These are phyloP conservation scores for Coccomyxa sp. DNA, from an alignment of 139 green algal genomes.

Conservation along the genomic window DNA sequence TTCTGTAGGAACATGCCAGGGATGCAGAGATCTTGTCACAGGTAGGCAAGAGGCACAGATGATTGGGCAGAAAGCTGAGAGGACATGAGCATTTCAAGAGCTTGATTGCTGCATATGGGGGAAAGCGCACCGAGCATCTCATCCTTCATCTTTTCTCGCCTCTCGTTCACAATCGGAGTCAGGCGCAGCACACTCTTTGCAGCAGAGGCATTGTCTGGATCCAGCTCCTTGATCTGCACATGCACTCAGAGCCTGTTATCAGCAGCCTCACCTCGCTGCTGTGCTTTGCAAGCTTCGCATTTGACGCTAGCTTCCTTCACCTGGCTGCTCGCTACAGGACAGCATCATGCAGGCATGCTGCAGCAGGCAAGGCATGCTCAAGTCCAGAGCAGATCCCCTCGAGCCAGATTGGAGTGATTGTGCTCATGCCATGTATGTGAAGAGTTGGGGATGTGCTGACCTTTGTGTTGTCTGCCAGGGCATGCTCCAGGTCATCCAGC, in stretches of 20 bases:
- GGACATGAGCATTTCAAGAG: not conserved
- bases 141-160: slow-evolving; percentile 92
- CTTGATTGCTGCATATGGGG: not conserved
- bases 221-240: slow-evolving; percentile 61
- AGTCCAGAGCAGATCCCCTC: too few species aligned
- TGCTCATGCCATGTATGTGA: not conserved
- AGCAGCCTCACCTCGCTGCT: not conserved
- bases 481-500: slow-evolving; percentile 79
- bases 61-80: not conserved
- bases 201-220: slow-evolving; percentile 53
- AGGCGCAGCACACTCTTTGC: slow-evolving; percentile 39
- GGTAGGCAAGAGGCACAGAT: not conserved
- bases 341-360: not conserved
- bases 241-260: not conserved
- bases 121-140: slow-evolving; percentile 59
- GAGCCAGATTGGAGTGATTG: too few species aligned
- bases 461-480: slow-evolving; percentile 65
- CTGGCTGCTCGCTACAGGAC: not conserved
- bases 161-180: slow-evolving; percentile 70
- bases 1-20: not conserved
- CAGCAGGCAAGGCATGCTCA: not conserved
- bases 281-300: too few species aligned
- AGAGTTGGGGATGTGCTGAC: slow-evolving; percentile 25
- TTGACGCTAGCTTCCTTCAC: not conserved
- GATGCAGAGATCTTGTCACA: not conserved